phyloP scores from a whole-genome alignment of 805 yeast genomes.

The Brettanomyces naardenensis region DNA sequence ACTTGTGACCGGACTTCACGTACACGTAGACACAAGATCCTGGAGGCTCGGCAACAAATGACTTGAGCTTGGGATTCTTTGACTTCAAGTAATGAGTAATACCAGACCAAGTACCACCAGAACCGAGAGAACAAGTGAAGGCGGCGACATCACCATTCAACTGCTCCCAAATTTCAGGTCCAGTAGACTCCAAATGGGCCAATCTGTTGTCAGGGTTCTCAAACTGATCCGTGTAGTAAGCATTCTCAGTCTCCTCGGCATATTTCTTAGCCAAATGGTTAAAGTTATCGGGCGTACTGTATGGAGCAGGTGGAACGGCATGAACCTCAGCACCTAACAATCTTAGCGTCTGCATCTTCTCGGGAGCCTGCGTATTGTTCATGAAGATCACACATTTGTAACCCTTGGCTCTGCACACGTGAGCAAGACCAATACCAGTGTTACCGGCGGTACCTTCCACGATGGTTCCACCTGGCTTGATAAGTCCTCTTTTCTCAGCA shows the following conservation, averaged over 20 bases:
- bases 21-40: conserved; percentile 81
- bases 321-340: conserved; percentile 79
- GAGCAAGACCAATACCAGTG: conserved; percentile 88
- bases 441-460: conserved; percentile 97
- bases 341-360: conserved; percentile 67
- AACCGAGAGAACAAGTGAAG: conserved; percentile 87
- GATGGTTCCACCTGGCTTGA: conserved; percentile 74
- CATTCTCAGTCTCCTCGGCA: conserved; percentile 67
- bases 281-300: conserved; percentile 73
- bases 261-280: conserved; percentile 84
- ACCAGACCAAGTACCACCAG: conserved; percentile 92
- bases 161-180: conserved; percentile 90
- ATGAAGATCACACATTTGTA: conserved; percentile 82
- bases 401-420: conserved; percentile 73
- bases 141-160: conserved; percentile 75
- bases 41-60: conserved; percentile 86
- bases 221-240: conserved; percentile 94
- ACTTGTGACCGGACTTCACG: conserved; percentile 61
- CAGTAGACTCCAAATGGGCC: conserved; percentile 86
- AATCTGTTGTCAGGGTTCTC: conserved; percentile 82
- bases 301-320: conserved; percentile 87
- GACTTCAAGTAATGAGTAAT: conserved; percentile 70
- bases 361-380: conserved; percentile 85
- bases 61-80: conserved; percentile 51
- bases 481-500: conserved; percentile 63